phyloP scores from a whole-genome alignment of 2,329 filamentous ascomycete genomes.

The Cladobotryum protrusum region DNA sequence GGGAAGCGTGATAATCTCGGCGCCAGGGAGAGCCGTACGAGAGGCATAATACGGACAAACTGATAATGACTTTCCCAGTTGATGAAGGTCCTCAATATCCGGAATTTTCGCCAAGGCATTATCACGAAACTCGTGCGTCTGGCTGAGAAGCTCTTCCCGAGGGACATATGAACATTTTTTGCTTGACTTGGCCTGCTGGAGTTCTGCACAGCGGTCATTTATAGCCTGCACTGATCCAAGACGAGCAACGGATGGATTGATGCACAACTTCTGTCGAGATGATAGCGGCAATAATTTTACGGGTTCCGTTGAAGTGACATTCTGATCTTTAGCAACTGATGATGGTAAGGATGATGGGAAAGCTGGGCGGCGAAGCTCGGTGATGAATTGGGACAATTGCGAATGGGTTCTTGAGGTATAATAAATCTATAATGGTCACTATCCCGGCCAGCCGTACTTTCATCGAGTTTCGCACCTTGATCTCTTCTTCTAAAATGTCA shows the following conservation, averaged over 20 bases:
- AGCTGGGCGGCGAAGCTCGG: slow-evolving; percentile 70
- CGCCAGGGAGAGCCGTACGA: slow-evolving; percentile 69
- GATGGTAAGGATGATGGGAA: slow-evolving; percentile 65
- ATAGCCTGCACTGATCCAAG: slow-evolving; percentile 72
- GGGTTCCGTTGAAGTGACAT: slow-evolving; percentile 24
- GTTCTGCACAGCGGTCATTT: slow-evolving; percentile 85
- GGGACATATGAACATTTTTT: slow-evolving; percentile 72
- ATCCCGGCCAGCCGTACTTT: slow-evolving; percentile 8
- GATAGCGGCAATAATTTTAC: slow-evolving; percentile 80
- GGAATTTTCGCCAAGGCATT: slow-evolving; percentile 75
- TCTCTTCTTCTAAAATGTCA: slow-evolving; percentile 52
- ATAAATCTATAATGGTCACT: slow-evolving; percentile 56
- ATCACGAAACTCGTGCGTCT: slow-evolving; percentile 78
- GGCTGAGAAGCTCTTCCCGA: slow-evolving; percentile 64
- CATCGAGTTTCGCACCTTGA: slow-evolving; percentile 49
- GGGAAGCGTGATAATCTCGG: slow-evolving; percentile 86
- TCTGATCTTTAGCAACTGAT: slow-evolving; percentile 26
- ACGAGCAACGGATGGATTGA: slow-evolving; percentile 73
- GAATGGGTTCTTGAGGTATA: slow-evolving; percentile 93
- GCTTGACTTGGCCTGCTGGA: slow-evolving; percentile 62
- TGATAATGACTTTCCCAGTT: slow-evolving; percentile 68
- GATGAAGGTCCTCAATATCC: slow-evolving; percentile 87
- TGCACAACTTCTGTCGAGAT: slow-evolving; percentile 81
- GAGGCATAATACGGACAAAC: slow-evolving; percentile 98
- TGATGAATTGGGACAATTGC: slow-evolving; percentile 80